These are phyloP conservation scores for Gynochthodes officinalis DNA, from an alignment of 257 asterid species.

Conservation along the genomic window DNA sequence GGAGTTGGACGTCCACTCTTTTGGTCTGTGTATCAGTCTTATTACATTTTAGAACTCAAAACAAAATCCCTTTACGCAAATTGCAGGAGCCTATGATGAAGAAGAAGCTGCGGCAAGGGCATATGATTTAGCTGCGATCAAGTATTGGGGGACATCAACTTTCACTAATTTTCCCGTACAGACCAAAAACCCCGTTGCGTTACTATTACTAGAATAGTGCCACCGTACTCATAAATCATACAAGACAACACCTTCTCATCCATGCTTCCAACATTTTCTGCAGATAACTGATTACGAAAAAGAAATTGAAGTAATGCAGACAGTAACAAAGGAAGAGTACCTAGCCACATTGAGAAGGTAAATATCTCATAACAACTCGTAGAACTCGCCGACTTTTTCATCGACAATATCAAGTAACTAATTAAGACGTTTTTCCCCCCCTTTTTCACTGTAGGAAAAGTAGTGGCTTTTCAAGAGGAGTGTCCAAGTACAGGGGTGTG, in stretches of 20 bases:
- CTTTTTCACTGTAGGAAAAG: slow-evolving; percentile 42
- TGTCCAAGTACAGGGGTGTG: slow-evolving; percentile 82
- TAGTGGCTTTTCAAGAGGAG: slow-evolving; percentile 87
- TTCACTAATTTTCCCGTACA: slow-evolving; percentile 44
- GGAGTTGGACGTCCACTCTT: background rate
- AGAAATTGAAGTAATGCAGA: slow-evolving; percentile 47
- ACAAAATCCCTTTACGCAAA: background rate
- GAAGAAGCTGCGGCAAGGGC: slow-evolving; percentile 61
- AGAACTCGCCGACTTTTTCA: too few species aligned
- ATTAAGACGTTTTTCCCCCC: background rate
- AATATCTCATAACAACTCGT: background rate
- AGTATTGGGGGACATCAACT: slow-evolving; percentile 53
- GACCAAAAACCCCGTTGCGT: too few species aligned
- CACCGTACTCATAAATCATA: too few species aligned
- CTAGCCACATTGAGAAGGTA: slow-evolving; percentile 59
- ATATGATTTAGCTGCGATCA: slow-evolving; percentile 51
- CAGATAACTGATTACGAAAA: slow-evolving; percentile 39
- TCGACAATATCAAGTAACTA: slow-evolving; percentile 27
- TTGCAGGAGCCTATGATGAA: slow-evolving; percentile 49
- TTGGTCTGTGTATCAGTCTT: background rate
- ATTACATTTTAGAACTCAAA: background rate
- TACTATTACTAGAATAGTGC: too few species aligned
- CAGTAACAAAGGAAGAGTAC: slow-evolving; percentile 52
- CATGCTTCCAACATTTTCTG: slow-evolving; percentile 4
- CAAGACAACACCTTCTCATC: background rate